Evolutionary conservation across 2,329 filamentous ascomycete genomes (phyloP).

Genomic region (Alternaria sp.): DNA sequence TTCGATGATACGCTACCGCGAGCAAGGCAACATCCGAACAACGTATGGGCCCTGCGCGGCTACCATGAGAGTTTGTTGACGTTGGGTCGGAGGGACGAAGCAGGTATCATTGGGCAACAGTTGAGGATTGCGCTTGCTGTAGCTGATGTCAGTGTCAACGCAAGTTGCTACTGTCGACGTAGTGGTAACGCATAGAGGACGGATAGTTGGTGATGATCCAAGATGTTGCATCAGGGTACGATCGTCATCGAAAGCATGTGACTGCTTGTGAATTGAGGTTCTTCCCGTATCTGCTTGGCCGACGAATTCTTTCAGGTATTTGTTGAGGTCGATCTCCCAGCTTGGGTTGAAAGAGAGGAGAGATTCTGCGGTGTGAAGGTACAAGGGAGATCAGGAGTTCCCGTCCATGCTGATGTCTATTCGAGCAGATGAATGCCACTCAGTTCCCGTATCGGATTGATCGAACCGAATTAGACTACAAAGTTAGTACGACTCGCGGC

Average conservation of each 20-base stretch:
- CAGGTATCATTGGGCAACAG: conserved; percentile 58
- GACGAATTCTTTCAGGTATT: not conserved
- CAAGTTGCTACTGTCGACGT: conserved; percentile 66
- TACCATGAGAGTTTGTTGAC: conserved; percentile 73
- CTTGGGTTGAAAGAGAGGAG: not conserved
- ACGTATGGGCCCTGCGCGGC: conserved; percentile 78
- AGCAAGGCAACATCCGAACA: conserved; percentile 72
- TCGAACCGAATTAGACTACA: conserved; percentile 11
- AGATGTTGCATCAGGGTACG: conserved; percentile 3
- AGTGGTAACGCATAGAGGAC: conserved; percentile 13
- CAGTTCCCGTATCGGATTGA: conserved; percentile 1
- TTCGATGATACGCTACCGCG: conserved; percentile 65
- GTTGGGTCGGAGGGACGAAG: conserved; percentile 61
- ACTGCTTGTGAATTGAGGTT: conserved; percentile 1
- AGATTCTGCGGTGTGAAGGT: conserved; percentile 9
- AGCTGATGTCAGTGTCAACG: conserved; percentile 66
- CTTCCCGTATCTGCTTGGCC: not conserved
- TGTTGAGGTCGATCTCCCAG: conserved; percentile 14
- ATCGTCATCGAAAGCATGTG: conserved; percentile 1
- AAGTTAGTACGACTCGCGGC: conserved; percentile 1
- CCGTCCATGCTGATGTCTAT: not conserved
- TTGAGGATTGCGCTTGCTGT: conserved; percentile 62
- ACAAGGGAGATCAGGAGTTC: not conserved
- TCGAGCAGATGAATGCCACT: conserved; percentile 5
- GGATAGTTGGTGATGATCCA: conserved; percentile 1